Evolutionary conservation across 208 protist species (phyloP).

Genomic region (Willaertia magna): DNA sequence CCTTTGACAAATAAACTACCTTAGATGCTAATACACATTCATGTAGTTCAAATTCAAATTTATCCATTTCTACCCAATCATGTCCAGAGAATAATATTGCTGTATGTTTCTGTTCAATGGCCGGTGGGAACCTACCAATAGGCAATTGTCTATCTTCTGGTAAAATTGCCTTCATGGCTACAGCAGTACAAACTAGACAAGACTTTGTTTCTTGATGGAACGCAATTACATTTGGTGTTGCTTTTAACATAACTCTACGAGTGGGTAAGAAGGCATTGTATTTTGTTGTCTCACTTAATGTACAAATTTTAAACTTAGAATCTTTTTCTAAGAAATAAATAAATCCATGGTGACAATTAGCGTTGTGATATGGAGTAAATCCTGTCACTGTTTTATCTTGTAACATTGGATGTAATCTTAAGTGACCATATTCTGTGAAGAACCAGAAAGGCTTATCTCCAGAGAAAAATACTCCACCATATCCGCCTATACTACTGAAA

Average conservation of each 20-base stretch:
- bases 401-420: neutral
- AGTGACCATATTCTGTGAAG: neutral
- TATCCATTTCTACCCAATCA: constrained; percentile 7
- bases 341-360: neutral
- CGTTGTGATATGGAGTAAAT: constrained; percentile 2
- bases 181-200: neutral
- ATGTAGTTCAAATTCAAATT: constrained; percentile 13
- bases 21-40: neutral
- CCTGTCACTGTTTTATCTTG: neutral
- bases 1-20: neutral
- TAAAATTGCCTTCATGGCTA: neutral
- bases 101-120: neutral
- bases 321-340: constrained; percentile 7
- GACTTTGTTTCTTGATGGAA: constrained; percentile 6
- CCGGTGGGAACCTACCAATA: neutral
- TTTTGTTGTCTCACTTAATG: neutral
- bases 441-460: neutral
- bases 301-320: neutral
- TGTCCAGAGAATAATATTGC: neutral
- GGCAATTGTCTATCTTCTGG: neutral
- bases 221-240: constrained; percentile 12
- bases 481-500: neutral
- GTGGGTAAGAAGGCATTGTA: constrained; percentile 12
- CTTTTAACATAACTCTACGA: neutral
- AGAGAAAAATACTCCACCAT: neutral